Evolutionary conservation across 257 asterid genomes (phyloP), one percentile per base, ranked within the genome.

Genomic region (Eucommia ulmoides): DNA sequence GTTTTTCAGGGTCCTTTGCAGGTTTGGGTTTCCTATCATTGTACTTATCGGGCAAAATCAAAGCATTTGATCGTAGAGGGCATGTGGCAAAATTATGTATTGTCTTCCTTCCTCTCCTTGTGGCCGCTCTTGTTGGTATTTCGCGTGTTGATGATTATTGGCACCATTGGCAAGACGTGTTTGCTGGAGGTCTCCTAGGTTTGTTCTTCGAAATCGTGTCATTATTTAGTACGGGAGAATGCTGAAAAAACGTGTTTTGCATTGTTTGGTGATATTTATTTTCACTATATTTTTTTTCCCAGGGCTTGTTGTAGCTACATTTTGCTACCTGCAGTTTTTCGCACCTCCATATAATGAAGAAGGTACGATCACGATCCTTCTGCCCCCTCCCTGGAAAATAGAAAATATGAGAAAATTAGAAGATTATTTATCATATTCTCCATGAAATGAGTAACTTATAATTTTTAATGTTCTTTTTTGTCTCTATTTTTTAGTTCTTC

Each of bases 81-180:
- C 97, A 81, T 35, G 77, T 81, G 2, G 84, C 85, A 21, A 87
- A 83, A 65, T 61, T 87, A 19, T 87, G 97, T 74, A 59, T 87
- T 7, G 25, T 81, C 42, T 64, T 87, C 61, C 73, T 87, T 53
- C 93, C 94, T 19, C 71, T 87, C 42, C 85, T 87, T 9, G 56
- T 65, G 54, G 94, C 94, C 48, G 65, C 82, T 58, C 88, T 87
- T 17, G 97, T 87, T 24, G 97, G 76, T 2, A 61, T 83, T 63
- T 87, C 94, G 45, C 94, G 97, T 50, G 94, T 87, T 64, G 97
- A 87, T 62, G 97, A 87, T 63, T 87, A 87, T 52, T 78, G 88
- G 94, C 97, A 87, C 67, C 97, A 87, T 53, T 87, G 97, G 97
- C 93, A 87, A 69, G 97, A 87, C 47, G 97, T 87, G 48, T 87